Conservation (phyloP, 2,329 filamentous ascomycete species). For the Uncinocarpus reesii region DNA sequence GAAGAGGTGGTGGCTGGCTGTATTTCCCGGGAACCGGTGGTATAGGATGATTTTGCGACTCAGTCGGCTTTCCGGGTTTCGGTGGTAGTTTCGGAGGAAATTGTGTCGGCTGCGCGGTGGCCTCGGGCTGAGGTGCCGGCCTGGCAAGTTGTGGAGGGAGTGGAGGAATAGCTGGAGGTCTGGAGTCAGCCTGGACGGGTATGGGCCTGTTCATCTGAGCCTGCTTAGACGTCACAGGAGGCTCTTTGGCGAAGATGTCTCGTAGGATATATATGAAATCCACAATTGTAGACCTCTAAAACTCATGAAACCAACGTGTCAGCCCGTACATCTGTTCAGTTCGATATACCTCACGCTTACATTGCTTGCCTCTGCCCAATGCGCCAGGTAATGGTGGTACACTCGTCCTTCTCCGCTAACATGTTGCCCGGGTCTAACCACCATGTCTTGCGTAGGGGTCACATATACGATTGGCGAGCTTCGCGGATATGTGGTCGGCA, state of each 20-base stretch:
- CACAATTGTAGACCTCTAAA: constrained; percentile 65
- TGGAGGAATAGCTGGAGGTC: constrained; percentile 60
- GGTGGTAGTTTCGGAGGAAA: constrained; percentile 29
- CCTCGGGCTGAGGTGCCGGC: constrained; percentile 26
- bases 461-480: constrained; percentile 83
- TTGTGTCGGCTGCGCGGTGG: constrained; percentile 36
- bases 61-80: constrained; percentile 25
- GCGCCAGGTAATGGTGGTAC: constrained; percentile 89
- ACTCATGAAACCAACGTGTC: background rate
- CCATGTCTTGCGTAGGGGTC: constrained; percentile 76
- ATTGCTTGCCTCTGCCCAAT: constrained; percentile 85
- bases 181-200: constrained; percentile 25
- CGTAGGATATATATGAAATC: constrained; percentile 75
- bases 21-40: constrained; percentile 22
- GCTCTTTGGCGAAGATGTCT: constrained; percentile 88
- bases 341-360: constrained; percentile 45
- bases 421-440: constrained; percentile 84
- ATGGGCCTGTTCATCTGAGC: constrained; percentile 31
- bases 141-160: constrained; percentile 54
- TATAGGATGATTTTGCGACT: constrained; percentile 17
- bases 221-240: constrained; percentile 71
- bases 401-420: constrained; percentile 86
- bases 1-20: constrained; percentile 26
- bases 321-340: background rate
- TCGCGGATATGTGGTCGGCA: constrained; percentile 79